Evolutionary conservation across 2,329 filamentous ascomycete genomes (phyloP).

Genomic region (Alternaria ethzedia): DNA sequence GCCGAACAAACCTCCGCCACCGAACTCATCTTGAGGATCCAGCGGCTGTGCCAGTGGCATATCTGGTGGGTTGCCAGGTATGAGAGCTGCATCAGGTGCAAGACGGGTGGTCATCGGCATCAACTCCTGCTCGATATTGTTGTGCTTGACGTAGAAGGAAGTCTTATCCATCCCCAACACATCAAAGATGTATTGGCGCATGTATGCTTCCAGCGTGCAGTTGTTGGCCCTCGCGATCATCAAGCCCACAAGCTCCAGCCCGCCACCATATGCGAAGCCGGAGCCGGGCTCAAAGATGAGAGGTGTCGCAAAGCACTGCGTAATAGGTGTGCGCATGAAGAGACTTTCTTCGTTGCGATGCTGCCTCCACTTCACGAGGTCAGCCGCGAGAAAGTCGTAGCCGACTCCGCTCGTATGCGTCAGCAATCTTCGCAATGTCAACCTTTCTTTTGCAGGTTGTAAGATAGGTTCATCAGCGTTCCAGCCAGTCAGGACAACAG

Average conservation of each 20-base stretch:
- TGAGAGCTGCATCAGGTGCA: constrained; percentile 11
- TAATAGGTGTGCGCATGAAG: constrained; percentile 14
- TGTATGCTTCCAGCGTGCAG: constrained; percentile 29
- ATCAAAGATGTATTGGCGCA: constrained; percentile 32
- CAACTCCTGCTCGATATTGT: constrained; percentile 18
- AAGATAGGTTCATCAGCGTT: constrained; percentile 16
- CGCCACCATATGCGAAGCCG: constrained; percentile 26
- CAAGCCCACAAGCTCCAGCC: constrained; percentile 32
- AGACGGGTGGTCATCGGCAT: constrained; percentile 22
- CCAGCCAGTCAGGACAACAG: constrained; percentile 25
- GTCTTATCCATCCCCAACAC: constrained; percentile 29
- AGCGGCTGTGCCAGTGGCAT: constrained; percentile 4
- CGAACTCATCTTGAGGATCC: constrained; percentile 22
- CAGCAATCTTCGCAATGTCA: constrained; percentile 30
- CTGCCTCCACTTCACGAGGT: constrained; percentile 20
- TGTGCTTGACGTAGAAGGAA: constrained; percentile 22
- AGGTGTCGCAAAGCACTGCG: constrained; percentile 18
- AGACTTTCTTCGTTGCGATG: constrained; percentile 13
- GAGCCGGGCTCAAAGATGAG: constrained; percentile 37
- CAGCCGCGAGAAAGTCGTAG: constrained; percentile 29
- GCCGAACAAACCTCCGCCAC: constrained; percentile 25
- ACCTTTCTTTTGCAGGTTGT: constrained; percentile 21
- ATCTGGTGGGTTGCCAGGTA: constrained; percentile 1
- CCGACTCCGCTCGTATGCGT: constrained; percentile 35
- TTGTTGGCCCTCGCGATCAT: constrained; percentile 32